Evolutionary conservation across 345 rosid species (phyloP).

Genomic region (Punica granatum): DNA sequence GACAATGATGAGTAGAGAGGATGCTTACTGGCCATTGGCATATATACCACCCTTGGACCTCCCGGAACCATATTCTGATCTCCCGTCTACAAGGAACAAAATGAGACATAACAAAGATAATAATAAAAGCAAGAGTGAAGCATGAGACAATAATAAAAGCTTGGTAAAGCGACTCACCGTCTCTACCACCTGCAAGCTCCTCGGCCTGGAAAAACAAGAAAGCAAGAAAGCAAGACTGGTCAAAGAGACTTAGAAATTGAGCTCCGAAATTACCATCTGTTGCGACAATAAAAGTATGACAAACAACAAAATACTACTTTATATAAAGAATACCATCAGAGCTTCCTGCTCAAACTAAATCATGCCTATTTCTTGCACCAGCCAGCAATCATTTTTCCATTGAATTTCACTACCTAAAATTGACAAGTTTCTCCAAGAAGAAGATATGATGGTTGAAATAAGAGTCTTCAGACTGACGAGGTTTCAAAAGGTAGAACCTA

Average conservation of each 20-base stretch:
- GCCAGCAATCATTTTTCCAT: not conserved
- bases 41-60: conserved; percentile 57
- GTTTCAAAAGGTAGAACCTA: not conserved
- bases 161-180: conserved; percentile 34
- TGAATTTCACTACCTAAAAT: not conserved
- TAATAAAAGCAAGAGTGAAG: not conserved
- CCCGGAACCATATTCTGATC: conserved; percentile 44
- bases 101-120: conserved; percentile 5
- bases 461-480: not conserved
- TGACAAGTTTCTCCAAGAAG: not conserved
- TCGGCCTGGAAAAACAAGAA: conserved; percentile 43
- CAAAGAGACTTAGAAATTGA: not conserved
- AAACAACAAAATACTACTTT: not conserved
- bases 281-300: not conserved
- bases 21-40: conserved; percentile 66
- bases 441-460: not conserved
- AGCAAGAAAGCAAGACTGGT: not conserved
- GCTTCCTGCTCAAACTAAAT: too few species aligned
- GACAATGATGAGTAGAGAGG: not conserved
- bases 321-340: not conserved
- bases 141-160: not conserved
- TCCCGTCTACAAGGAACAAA: conserved; percentile 35
- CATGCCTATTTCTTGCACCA: not conserved
- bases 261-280: not conserved
- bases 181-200: conserved; percentile 65